A percentile compares a stretch with the other conserved stretches of the same genome.
These are phyloP conservation scores for Gnomoniopsis smithogilvyi DNA, from an alignment of 2,329 filamentous ascomycete genomes.

Conservation along the genomic window DNA sequence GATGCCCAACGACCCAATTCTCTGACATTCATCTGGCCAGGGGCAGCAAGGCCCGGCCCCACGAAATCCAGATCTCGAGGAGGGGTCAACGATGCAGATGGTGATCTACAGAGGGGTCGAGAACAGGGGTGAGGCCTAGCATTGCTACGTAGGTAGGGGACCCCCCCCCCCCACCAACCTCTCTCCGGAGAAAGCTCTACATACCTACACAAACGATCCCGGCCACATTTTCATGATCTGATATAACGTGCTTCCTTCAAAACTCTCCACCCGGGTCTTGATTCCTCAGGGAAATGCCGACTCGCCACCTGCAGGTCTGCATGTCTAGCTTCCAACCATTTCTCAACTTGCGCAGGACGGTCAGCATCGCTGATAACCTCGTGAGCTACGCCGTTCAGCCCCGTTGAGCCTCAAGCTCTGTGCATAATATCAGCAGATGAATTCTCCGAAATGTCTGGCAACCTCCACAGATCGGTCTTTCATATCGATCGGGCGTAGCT, in stretches of 20 bases:
- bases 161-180: no score
- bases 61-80: background rate
- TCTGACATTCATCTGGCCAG: background rate
- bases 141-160: background rate
- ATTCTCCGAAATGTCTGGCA: no score
- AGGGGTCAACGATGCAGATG: background rate
- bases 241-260: no score
- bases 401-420: no score
- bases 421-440: background rate
- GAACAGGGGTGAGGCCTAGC: background rate
- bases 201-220: background rate
- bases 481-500: conserved; percentile 10
- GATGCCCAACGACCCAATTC: background rate
- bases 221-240: background rate
- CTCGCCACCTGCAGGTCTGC: background rate
- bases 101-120: background rate
- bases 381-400: background rate
- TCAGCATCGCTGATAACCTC: background rate
- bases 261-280: no score
- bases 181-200: background rate
- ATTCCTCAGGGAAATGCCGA: no score
- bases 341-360: background rate
- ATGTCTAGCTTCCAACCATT: background rate
- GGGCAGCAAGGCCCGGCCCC: background rate
- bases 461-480: no score